phyloP scores from a whole-genome alignment of 1,139 yeast species.

The Tardiomyces depauwii region DNA sequence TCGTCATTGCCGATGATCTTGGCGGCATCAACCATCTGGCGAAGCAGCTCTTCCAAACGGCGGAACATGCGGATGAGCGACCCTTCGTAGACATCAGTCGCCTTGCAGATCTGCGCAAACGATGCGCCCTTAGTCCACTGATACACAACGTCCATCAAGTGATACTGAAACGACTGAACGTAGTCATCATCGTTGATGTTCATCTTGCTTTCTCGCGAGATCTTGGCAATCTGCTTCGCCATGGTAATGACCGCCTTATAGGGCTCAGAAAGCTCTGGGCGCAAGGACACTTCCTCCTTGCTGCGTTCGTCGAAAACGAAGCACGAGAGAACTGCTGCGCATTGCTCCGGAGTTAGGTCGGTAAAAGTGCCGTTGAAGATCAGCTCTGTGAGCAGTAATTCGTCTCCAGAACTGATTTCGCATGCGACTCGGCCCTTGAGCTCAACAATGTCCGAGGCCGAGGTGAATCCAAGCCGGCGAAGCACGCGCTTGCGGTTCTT shows the following conservation, averaged over 20 bases:
- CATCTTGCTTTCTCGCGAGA: constrained; percentile 78
- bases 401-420: constrained; percentile 84
- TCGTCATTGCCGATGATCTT: constrained; percentile 85
- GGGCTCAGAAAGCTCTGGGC: constrained; percentile 85
- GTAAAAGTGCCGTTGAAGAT: constrained; percentile 92
- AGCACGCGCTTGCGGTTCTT: constrained; percentile 87
- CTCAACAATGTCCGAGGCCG: constrained; percentile 67
- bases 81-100: constrained; percentile 99
- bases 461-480: constrained; percentile 75
- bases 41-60: constrained; percentile 81
- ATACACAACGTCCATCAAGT: constrained; percentile 91
- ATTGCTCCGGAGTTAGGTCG: constrained; percentile 76
- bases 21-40: constrained; percentile 85
- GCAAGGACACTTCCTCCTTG: constrained; percentile 73
- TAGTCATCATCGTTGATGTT: constrained; percentile 82
- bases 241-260: constrained; percentile 76
- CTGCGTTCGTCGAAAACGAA: constrained; percentile 96
- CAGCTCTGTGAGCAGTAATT: constrained; percentile 74
- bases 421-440: constrained; percentile 95
- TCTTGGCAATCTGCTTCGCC: constrained; percentile 83
- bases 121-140: constrained; percentile 97
- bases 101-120: constrained; percentile 92
- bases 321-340: constrained; percentile 85
- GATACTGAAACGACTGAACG: constrained; percentile 80
- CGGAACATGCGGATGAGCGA: constrained; percentile 88